Percentiles rank a stretch among this genome's conserved stretches.
phyloP scores from a whole-genome alignment of 495 filamentous ascomycete species.

The Bathelium albidoporum region DNA sequence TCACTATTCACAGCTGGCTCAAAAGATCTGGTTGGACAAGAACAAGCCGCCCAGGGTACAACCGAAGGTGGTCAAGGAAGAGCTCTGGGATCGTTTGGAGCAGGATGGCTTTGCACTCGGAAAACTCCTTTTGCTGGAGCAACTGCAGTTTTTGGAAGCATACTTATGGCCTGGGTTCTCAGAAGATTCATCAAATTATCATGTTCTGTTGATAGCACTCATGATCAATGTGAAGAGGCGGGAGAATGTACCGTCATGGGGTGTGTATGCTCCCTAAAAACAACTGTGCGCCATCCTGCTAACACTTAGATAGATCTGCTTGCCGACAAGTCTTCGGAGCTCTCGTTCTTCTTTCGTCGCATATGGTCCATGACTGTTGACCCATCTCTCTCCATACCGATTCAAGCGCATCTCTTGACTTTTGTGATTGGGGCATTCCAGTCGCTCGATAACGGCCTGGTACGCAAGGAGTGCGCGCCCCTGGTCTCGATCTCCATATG shows the following conservation, averaged over 20 bases:
- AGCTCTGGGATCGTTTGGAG: constrained; percentile 87
- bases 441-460: constrained; percentile 78
- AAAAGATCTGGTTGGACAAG: constrained; percentile 70
- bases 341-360: constrained; percentile 83
- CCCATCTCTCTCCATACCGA: constrained; percentile 52
- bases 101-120: constrained; percentile 65
- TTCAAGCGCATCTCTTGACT: constrained; percentile 69
- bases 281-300: background rate
- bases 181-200: constrained; percentile 81
- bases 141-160: constrained; percentile 82
- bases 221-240: constrained; percentile 81
- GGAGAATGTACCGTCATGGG: constrained; percentile 81
- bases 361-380: constrained; percentile 85
- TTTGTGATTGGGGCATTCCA: constrained; percentile 90
- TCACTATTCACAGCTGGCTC: constrained; percentile 72
- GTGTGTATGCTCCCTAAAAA: constrained; percentile 30
- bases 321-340: constrained; percentile 63
- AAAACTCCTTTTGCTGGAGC: constrained; percentile 74
- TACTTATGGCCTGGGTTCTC: constrained; percentile 91
- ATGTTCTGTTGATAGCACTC: constrained; percentile 74
- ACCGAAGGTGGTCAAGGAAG: constrained; percentile 72
- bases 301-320: constrained; percentile 51
- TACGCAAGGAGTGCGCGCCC: constrained; percentile 91
- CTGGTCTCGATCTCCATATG: constrained; percentile 91
- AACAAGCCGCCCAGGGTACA: constrained; percentile 63